Evolutionary conservation across 2,329 filamentous ascomycete genomes (phyloP), one percentile per base, ranked within the genome.

Genomic region (Curvularia spicifera): DNA sequence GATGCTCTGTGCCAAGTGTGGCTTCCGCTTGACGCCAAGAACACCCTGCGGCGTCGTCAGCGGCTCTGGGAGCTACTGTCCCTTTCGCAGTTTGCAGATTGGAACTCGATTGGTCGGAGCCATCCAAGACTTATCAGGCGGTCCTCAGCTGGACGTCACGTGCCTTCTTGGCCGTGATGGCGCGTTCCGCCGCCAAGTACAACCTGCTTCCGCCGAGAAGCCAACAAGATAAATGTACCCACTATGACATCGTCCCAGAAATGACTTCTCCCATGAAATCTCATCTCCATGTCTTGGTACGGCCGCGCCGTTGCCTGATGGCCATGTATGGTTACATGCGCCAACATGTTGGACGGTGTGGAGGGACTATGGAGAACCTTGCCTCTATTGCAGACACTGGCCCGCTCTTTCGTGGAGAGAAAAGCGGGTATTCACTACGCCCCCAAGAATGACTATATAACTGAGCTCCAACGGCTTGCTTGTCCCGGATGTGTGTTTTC

Each of bases 201-300:
- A 50, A 57, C 26, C 50, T 52, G 44, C 56, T 48, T 63, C 64
- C 54, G 67, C 67, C 67, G 66, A 54, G 50, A 58, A 55, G 53
- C 53, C 59, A 64, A 66, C 56, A 55, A 40, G 49, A 48, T 50
- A 52, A 42, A 49, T 22, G 40, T 61, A 56, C 60, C 68, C 70
- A 67, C 68, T 65, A 72, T 72, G 70, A 72, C 66, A 70, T 72
- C 46, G 52, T 57, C 61, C 61, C 62, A 66, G 65, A 63, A 39
- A 52, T 46, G 26, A 45, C 56, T 40, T 31, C 49, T 57, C 56
- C 56, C 45, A 51, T 51, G 45, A 53, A 59, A 55, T 9, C 13
- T 31, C 10, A 31, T 45, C 15, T 29, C 7, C 46, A 39, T 26
- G 50, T 55, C 64, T 68, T 64, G 64, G 64, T 55, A 57, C 53